Evolutionary conservation across 768 basidiomycete genomes (phyloP).

Genomic region (Russula earlei): DNA sequence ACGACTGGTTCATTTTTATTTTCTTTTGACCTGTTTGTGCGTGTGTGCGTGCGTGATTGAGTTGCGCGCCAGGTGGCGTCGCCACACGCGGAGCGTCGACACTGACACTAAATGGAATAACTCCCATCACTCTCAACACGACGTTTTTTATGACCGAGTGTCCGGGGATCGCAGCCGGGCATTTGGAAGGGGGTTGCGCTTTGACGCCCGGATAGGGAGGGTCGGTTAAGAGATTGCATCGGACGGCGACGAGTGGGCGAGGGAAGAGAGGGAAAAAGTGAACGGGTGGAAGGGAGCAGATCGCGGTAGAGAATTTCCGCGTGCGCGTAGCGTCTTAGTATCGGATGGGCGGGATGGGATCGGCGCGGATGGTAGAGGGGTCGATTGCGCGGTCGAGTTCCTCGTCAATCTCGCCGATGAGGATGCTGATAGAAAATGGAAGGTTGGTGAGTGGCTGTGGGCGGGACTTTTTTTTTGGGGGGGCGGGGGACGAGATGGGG

Average conservation of each 20-base stretch:
- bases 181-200: neutral
- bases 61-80: too few species aligned
- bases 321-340: slow-evolving; percentile 36
- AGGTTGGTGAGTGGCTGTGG: neutral
- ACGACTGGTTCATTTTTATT: too few species aligned
- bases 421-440: slow-evolving; percentile 35
- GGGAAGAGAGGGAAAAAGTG: neutral
- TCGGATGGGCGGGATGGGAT: slow-evolving; percentile 76
- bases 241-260: neutral
- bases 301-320: neutral
- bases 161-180: neutral
- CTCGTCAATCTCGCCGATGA: slow-evolving; percentile 83
- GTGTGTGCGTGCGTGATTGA: too few species aligned
- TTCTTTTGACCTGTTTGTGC: too few species aligned
- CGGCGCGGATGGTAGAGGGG: slow-evolving; percentile 72
- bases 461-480: neutral
- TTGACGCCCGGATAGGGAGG: neutral
- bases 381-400: slow-evolving; percentile 67
- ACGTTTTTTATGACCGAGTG: neutral
- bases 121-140: too few species aligned
- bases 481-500: too few species aligned
- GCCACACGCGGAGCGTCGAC: too few species aligned
- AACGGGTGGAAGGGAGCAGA: neutral
- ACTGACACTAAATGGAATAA: too few species aligned
- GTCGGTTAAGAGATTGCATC: too few species aligned